These are phyloP conservation scores for Aspergillus japonicus DNA, from an alignment of 2,329 filamentous ascomycete species.

Conservation along the genomic window DNA sequence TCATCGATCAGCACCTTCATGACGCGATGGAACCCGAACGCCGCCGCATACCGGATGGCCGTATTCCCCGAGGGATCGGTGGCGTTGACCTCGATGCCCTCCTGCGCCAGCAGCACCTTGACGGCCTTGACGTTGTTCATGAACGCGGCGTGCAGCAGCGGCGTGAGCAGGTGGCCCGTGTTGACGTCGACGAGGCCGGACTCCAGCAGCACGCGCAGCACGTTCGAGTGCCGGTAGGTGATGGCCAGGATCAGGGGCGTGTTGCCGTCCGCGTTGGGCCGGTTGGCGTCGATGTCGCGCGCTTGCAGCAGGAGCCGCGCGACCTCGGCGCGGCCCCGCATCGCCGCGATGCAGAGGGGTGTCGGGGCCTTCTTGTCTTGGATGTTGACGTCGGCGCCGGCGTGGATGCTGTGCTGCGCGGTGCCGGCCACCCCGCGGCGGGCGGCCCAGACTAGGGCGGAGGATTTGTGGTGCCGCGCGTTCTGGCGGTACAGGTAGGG, in stretches of 20 bases:
- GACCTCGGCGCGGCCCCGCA: background rate
- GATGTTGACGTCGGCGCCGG: constrained; percentile 17
- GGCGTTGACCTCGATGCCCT: background rate
- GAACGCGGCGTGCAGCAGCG: background rate
- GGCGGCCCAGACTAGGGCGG: constrained; percentile 25
- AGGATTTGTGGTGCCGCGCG: constrained; percentile 2
- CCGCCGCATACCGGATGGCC: background rate
- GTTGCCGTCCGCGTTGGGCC: background rate
- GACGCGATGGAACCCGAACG: background rate
- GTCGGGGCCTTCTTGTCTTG: background rate
- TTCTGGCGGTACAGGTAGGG: constrained; percentile 19
- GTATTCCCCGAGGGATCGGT: background rate
- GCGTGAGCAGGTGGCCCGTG: background rate
- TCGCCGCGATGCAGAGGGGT: background rate
- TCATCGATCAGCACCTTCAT: background rate
- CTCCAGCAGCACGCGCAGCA: background rate
- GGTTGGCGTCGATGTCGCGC: background rate
- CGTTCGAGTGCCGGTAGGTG: background rate
- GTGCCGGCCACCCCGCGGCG: constrained; percentile 11
- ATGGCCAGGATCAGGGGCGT: background rate
- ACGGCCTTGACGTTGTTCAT: background rate
- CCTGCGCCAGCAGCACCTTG: background rate
- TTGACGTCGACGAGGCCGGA: background rate
- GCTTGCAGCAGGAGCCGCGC: background rate
- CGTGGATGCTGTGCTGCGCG: constrained; percentile 14